Base-by-base conservation (phyloP, 73 alveolate genomes). In the Paramecium octaurelia region DNA sequence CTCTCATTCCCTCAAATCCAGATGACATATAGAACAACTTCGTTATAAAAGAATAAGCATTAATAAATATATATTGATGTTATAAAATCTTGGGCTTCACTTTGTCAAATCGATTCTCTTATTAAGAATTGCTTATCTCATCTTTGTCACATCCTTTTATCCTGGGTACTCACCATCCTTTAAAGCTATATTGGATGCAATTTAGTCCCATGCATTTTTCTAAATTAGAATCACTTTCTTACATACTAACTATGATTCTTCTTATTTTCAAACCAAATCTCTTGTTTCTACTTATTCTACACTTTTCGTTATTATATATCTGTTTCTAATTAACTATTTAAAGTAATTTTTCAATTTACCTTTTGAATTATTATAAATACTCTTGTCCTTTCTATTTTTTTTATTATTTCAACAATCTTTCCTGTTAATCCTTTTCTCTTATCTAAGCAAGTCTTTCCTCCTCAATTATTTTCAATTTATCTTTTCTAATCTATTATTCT, bases 121-220 rank as follows among this genome's bases (percentile, higher is more conserved):
- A 68, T 87, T 87, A 35, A 87, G 88, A 38, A 87, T 87, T 8
- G 93, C 64, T 68, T 87, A 73, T 31, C 85, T 58, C 93, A 87
- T 87, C 71, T 77, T 87, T 18, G 88, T 87, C n/a, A 87, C 93
- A 35, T 87, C 93, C 58, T 87, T 87, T 20, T 73, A 57, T 59
- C 93, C 93, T 23, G 93, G 93, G 29, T 87, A 87, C 44, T 87
- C 93, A 36, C 93, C 85, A 77, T 73, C 93, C 88, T 87, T 87
- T 40, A 87, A 87, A 43, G 88, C 70, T 34, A 87, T 87, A 68
- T 87, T 87, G 18, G 38, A 34, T 48, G 93, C 85, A 64, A 87
- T 23, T 77, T 87, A 48, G 20, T 87, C 93, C 93, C 93, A 87
- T 14, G 88, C 40, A 68, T 87, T 87, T 87, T 87, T 87, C 93